Evolutionary conservation across 2,329 filamentous ascomycete genomes (phyloP).

Genomic region (Xylariaceae sp.): DNA sequence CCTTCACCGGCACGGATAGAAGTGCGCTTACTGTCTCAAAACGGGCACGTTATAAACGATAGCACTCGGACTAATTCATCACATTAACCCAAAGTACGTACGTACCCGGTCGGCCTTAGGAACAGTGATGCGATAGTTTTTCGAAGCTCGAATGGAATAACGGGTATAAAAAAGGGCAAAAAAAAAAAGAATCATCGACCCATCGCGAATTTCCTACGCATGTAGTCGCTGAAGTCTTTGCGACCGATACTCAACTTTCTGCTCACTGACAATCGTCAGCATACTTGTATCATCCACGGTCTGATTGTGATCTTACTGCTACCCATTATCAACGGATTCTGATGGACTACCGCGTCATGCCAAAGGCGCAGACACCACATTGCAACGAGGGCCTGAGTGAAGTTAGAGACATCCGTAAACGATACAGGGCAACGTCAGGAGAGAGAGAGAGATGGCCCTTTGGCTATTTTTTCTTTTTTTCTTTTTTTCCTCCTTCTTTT

Average conservation of each 20-base stretch:
- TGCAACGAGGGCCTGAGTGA: constrained; percentile 7
- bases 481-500: no score
- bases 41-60: no score
- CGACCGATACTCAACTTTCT: constrained; percentile 4
- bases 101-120: no score
- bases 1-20: no score
- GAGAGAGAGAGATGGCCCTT: no score
- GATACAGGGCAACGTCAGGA: no score
- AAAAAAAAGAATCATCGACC: not conserved
- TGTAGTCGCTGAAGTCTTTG: not conserved
- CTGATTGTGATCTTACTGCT: not conserved
- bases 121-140: no score
- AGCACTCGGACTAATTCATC: no score
- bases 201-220: not conserved
- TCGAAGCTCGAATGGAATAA: no score
- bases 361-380: constrained; percentile 15
- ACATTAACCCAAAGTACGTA: no score
- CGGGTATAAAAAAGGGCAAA: not conserved
- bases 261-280: constrained; percentile 4
- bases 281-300: not conserved
- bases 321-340: constrained; percentile 2
- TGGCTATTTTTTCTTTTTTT: no score
- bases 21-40: no score
- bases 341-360: constrained; percentile 8
- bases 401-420: not conserved